phyloP scores from a whole-genome alignment of 805 yeast species.

The Wickerhamomyces bovis region DNA sequence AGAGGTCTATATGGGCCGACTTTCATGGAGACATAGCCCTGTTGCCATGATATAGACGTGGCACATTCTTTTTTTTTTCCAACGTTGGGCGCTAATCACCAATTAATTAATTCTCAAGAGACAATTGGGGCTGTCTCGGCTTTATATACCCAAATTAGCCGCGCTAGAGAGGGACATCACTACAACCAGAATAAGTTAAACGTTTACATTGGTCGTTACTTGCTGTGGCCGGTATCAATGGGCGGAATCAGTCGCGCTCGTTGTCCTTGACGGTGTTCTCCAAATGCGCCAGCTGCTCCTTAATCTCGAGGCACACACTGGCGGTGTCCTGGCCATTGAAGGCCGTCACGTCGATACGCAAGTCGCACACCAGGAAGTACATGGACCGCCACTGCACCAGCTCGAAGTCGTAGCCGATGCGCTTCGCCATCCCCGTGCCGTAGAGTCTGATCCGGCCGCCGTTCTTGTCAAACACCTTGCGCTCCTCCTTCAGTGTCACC shows the following conservation, averaged over 20 bases:
- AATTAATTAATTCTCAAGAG: no score
- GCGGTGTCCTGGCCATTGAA: constrained; percentile 36
- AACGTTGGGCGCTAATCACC: no score
- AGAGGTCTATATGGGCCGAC: no score
- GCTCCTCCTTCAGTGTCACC: constrained; percentile 40
- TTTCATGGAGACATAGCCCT: no score
- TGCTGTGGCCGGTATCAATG: no score
- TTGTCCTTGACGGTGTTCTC: constrained; percentile 31
- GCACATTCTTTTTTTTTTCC: no score
- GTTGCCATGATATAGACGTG: no score
- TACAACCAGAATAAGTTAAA: no score
- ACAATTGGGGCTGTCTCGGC: not conserved
- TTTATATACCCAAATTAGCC: not conserved
- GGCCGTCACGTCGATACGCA: constrained; percentile 37
- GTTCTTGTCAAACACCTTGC: constrained; percentile 34
- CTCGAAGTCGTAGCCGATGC: constrained; percentile 54
- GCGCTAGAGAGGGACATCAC: not conserved
- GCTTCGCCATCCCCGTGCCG: constrained; percentile 48
- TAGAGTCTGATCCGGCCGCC: constrained; percentile 50
- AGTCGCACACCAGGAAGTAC: constrained; percentile 48
- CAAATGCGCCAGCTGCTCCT: constrained; percentile 39
- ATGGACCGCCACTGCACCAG: constrained; percentile 53
- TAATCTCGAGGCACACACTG: constrained; percentile 46
- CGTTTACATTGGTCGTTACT: no score
- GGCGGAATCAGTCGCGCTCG: constrained; percentile 23